Evolutionary conservation across 2,329 filamentous ascomycete species (phyloP), one percentile per base, ranked within the genome.

Genomic region (Beauveria brongniartii): DNA sequence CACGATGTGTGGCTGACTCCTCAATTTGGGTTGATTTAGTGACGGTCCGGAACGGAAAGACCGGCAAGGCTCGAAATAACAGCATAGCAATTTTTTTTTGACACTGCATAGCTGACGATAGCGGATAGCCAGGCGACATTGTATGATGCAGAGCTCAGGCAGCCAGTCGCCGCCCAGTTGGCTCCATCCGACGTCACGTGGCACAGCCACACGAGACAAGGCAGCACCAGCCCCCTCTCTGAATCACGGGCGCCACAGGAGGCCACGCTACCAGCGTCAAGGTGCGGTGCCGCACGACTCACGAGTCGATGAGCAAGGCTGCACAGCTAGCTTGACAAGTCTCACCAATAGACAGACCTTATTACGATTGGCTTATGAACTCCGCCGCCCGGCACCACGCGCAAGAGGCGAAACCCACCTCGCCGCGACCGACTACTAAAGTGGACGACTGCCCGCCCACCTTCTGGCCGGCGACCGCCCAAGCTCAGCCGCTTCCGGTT

Each of bases 401-500:
- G 28, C 48, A 52, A 22, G 7, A 59, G 56, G 56, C 56, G 34
- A 58, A 58, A 51, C 56, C 56, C 56, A 59, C 56, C 7, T 40
- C 34, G 47, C 47, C 28, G 56, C 56, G 40, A n/a, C 37, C 40
- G 40, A 52, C 37, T 59, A 59, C 57, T 59, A 59, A 59, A 59
- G 57, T 54, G 50, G 50, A 54, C 57, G 57, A 44, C 37, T 40
- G 48, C 57, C 57, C 57, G 41, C 57, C 57, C 57, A 37, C 40
- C 40, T 46, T 12, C 48, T 54, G 37, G n/a, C 40, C 28, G 26
- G 9, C 48, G 41, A 28, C 28, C 26, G 41, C 37, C 55, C 46
- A 52, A 52, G 57, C 14, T 46, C 57, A 59, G 48, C 57, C 50
- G 57, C 48, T 59, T 59, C 41, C 57, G 57, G 57, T 50, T 54